Base-by-base conservation (phyloP, 495 filamentous ascomycete species). In the Xylaria bambusicola region DNA sequence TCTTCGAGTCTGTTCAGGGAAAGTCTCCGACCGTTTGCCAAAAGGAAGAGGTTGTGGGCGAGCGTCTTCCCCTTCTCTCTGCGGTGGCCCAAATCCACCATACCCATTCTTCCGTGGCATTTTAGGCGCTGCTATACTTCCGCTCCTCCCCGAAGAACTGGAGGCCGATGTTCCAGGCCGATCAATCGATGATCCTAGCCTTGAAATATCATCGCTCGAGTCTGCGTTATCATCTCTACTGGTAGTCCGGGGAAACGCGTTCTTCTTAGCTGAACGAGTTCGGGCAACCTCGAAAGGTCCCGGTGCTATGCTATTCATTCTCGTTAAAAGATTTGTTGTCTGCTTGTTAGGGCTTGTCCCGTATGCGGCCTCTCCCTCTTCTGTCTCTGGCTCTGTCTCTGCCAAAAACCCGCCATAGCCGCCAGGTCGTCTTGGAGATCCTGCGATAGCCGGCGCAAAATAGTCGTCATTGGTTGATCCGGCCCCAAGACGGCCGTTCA, bases 261-360 rank as follows among this genome's bases (percentile, higher is more conserved):
- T 67, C n/a, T 56, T 60, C n/a, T 56, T 60, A 35, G 47, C 62
- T 13, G 65, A 65, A 49, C 57, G 60, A 18, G 24, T 47, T 49
- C 66, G 63, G 46, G 68, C 73, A 13, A 77, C 62, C 62, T 83
- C 83, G 63, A 91, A 88, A 6, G 88, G 88, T 0, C 86, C 86
- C 18, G 86, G 86, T 15, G 82, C 79, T 69, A 90, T 86, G 26
- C 74, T 79, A 61, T 89, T 80, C 81, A 89, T 84, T 56, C 82
- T 79, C 52, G 84, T 77, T 66, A 86, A 61, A 62, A 80, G 64
- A 29, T 72, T 66, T 1, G 86, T 79, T 15, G 71, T 75, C 67
- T 77, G 78, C 53, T 79, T 77, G 60, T 73, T 72, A 33, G 70
- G 67, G 36, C 65, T 71, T 67, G 66, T 66, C 40, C 68, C 67